phyloP scores from a whole-genome alignment of 805 yeast genomes.

The Komagataella phaffii region DNA sequence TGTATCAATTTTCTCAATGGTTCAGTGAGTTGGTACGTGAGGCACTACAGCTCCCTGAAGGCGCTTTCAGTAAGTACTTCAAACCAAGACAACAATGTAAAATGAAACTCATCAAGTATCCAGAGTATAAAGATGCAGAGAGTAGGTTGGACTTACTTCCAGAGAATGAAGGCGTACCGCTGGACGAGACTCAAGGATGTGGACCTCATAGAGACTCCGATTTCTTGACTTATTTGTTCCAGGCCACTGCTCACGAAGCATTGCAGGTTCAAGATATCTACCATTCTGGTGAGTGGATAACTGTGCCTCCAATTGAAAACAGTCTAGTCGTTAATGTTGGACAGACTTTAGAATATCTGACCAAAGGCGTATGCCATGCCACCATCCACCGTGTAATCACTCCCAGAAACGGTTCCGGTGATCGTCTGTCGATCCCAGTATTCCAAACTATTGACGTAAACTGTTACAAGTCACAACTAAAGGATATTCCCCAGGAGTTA shows the following conservation, averaged over 20 bases:
- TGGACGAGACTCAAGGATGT: slow-evolving; percentile 30
- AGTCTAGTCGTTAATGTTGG: slow-evolving; percentile 27
- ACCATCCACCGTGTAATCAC: slow-evolving; percentile 31
- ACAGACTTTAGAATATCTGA: slow-evolving; percentile 32
- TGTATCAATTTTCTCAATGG: slow-evolving; percentile 27
- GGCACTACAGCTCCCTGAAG: slow-evolving; percentile 33
- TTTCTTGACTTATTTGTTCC: slow-evolving; percentile 44
- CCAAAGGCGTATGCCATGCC: slow-evolving; percentile 34
- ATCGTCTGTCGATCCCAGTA: slow-evolving; percentile 32
- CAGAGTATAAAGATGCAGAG: slow-evolving; percentile 22
- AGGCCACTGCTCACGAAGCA: slow-evolving; percentile 30
- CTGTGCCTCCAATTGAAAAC: slow-evolving; percentile 26
- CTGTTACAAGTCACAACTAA: slow-evolving; percentile 16
- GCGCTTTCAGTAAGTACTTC: slow-evolving; percentile 33
- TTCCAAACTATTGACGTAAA: slow-evolving; percentile 32
- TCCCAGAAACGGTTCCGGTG: slow-evolving; percentile 16
- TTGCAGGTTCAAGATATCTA: slow-evolving; percentile 30
- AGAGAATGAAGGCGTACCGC: slow-evolving; percentile 15
- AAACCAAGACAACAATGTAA: slow-evolving; percentile 36
- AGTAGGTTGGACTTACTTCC: slow-evolving; percentile 7
- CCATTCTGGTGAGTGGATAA: slow-evolving; percentile 28
- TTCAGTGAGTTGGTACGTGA: slow-evolving; percentile 39
- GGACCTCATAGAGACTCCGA: slow-evolving; percentile 64
- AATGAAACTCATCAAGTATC: slow-evolving; percentile 45
- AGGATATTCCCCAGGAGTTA: slow-evolving; percentile 16